Base-by-base conservation (phyloP, 2,329 filamentous ascomycete genomes). In the Beauveria asiatica region DNA sequence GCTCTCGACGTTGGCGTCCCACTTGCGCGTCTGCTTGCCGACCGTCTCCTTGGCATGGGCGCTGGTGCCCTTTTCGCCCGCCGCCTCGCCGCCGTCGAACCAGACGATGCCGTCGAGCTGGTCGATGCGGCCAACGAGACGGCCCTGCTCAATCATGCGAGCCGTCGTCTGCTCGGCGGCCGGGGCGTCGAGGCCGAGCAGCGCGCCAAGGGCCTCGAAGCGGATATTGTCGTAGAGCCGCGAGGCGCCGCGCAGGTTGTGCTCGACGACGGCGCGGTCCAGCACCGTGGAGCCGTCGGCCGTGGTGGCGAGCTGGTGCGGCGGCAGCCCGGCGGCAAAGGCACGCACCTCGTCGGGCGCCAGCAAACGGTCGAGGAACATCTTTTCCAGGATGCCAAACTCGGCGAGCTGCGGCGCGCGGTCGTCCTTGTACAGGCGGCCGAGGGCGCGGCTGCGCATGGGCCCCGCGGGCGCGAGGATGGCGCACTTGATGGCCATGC, bases 81-180 rank as follows among this genome's bases (percentile, higher is more conserved):
- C 86, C 8, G 85, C 86, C 68, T 90, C 87, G 37, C 84, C 84
- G 69, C 74, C 79, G 73, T 94, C 90, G 70, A 99, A 99, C 76
- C 86, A 92, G 62, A 99, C 92, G 11, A 92, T 77, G 16, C 88
- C 83, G 60, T 92, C 90, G 61, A 99, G 92, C 77, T 99, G 94
- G 74, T 99, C 93, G 68, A 99, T 97, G 61, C 88, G 86, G 8
- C 93, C 94, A 3, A 88, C 84, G 56, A 99, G 75, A 37, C 94
- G 85, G 10, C 90, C 92, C 73, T 97, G 92, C 77, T 97, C 92
- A 67, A 99, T 90, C 94, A 99, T 99, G 67, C 85, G 83, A 5
- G 93, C 92, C 13, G 93, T 94, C 58, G 94, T 97, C 61, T 89
- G 86, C 77, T 99, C 94, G 3, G 93, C 93, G 72, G 87, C 88